These are phyloP conservation scores for Fusarium continuum DNA, from an alignment of 2,329 filamentous ascomycete species.

Conservation along the genomic window DNA sequence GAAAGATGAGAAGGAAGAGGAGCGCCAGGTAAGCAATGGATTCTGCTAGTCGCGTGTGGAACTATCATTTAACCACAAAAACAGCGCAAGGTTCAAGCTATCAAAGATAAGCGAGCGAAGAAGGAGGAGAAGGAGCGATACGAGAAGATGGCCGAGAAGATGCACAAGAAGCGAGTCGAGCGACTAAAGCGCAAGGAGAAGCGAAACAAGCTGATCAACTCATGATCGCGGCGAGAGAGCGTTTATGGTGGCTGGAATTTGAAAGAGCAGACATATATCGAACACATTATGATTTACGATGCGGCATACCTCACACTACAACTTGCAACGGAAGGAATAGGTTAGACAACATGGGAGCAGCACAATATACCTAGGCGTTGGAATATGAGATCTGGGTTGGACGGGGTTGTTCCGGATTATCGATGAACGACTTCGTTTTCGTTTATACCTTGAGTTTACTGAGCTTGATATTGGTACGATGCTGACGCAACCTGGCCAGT, in stretches of 20 bases:
- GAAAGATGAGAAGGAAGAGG: conserved; percentile 94
- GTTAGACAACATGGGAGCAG: conserved; percentile 23
- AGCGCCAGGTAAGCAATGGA: conserved; percentile 72
- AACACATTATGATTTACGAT: conserved; percentile 40
- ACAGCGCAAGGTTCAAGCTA: conserved; percentile 78
- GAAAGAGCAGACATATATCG: conserved; percentile 11
- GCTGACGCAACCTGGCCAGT: neutral
- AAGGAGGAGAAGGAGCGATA: conserved; percentile 96
- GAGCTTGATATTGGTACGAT: neutral
- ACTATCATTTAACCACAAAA: conserved; percentile 19
- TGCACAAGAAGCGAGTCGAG: conserved; percentile 96
- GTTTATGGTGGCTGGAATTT: neutral
- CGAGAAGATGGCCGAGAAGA: conserved; percentile 94
- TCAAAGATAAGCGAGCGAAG: conserved; percentile 84
- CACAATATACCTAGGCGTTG: conserved; percentile 27
- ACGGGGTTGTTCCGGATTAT: neutral
- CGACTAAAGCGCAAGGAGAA: conserved; percentile 95
- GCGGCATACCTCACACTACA: conserved; percentile 26
- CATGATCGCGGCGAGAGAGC: conserved; percentile 51
- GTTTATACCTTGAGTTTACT: neutral
- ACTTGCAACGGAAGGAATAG: conserved; percentile 10
- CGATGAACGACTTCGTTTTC: neutral
- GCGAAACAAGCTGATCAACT: conserved; percentile 85
- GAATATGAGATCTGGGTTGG: conserved; percentile 2
- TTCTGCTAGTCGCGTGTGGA: neutral